Evolutionary conservation across 805 yeast genomes (phyloP).

Genomic region (Barnettozyma sp.): DNA sequence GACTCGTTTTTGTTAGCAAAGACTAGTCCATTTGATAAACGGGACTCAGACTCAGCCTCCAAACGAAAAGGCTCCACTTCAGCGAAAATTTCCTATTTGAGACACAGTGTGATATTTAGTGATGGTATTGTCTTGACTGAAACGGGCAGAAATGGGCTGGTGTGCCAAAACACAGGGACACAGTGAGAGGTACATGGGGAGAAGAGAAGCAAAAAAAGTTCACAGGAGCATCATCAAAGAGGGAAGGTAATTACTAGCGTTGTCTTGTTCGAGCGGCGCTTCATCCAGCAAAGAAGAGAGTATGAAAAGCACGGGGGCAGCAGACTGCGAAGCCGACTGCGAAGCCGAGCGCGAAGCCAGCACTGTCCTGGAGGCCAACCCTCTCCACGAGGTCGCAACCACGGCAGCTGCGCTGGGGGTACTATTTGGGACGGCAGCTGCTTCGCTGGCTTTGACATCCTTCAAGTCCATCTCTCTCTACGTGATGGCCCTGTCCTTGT

Average conservation of each 20-base stretch:
- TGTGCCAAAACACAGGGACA: too few relatives aligned
- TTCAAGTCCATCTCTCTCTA: conserved; percentile 40
- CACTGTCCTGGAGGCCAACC: conserved; percentile 34
- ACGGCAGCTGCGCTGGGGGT: conserved; percentile 42
- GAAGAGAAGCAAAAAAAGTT: too few relatives aligned
- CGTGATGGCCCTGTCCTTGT: conserved; percentile 44
- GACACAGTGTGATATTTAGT: not conserved
- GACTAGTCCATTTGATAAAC: too few relatives aligned
- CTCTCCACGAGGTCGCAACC: conserved; percentile 35
- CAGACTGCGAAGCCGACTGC: not conserved
- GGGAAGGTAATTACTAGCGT: too few relatives aligned
- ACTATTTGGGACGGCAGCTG: conserved; percentile 33
- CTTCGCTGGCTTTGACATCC: conserved; percentile 22
- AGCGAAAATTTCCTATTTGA: not conserved
- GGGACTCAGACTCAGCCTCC: too few relatives aligned
- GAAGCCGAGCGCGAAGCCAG: too few relatives aligned
- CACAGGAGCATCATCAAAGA: too few relatives aligned
- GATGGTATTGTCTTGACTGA: too few relatives aligned
- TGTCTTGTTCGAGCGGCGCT: too few relatives aligned
- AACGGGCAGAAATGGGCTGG: too few relatives aligned
- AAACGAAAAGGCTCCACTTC: not conserved
- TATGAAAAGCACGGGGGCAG: not conserved
- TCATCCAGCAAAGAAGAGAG: not conserved
- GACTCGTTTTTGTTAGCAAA: too few relatives aligned
- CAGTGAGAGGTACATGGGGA: too few relatives aligned